Base-by-base conservation (phyloP, 495 filamentous ascomycete genomes). In the Aspergillus carlsbadensis region DNA sequence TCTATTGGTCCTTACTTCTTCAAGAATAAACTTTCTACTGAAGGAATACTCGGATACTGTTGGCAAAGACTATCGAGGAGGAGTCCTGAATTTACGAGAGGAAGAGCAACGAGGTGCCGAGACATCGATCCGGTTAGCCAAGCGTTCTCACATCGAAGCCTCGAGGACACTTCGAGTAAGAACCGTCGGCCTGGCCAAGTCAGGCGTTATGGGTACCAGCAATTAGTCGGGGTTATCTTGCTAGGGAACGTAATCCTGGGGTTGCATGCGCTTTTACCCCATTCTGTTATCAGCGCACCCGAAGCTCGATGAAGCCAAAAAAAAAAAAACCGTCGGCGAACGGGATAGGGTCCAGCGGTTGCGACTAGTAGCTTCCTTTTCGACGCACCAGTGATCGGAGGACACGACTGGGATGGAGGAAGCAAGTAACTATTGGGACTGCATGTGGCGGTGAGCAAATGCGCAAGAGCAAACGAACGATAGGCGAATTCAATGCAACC, bases 401-500 rank as follows among this genome's bases (percentile, higher is more conserved):
- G 26, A 60, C 44, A 60, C 52, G 42, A 60, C 66, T 70, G 67
- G 65, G 52, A 57, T 64, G 15, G 56, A 65, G 60, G 59, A 66
- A 61, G 33, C 41, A 49, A 31, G 34, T 35, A 46, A 21, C 26
- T 18, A 49, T 57, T 62, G 56, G 49, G 50, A 57, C 56, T 69
- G 65, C 65, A 70, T 73, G 69, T 73, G 72, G 72, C 72, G 72
- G 72, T 75, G 72, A 72, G 65, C 63, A 62, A 69, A 60, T 55
- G 43, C 35, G 52, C 51, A 50, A 50, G 42, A 64, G 47, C 58
- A 63, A 67, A 66, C 52, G 66, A 61, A 62, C 52, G 64, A 64
- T 65, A 71, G 70, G 67, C 69, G 66, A 70, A 62, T 65, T 62
- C 54, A 33, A 61, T 58, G 45, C 54, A 72, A 72, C 72, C 70